Conservation (phyloP, 1,284 basidiomycete species). For the Ustilago trichophora region DNA sequence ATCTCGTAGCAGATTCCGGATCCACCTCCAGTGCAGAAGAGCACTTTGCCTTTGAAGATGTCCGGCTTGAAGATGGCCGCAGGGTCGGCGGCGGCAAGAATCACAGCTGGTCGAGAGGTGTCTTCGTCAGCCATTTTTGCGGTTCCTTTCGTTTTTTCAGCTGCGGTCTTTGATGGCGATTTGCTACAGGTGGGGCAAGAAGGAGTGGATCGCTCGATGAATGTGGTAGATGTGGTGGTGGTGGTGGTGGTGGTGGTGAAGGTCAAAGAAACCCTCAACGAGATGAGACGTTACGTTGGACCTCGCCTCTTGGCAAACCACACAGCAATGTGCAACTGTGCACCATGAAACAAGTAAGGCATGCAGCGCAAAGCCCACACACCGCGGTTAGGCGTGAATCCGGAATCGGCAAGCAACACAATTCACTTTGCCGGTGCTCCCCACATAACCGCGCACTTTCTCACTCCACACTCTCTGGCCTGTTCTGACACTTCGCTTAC, state of each 20-base stretch:
- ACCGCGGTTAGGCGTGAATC: background rate
- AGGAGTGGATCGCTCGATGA: background rate
- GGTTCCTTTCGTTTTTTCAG: background rate
- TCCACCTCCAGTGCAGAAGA: constrained; percentile 79
- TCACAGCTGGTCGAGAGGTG: constrained; percentile 22
- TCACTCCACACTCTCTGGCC: too few relatives aligned
- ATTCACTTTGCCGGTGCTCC: constrained; percentile 1
- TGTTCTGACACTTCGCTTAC: background rate
- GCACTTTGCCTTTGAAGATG: constrained; percentile 89
- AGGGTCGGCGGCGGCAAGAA: constrained; percentile 36
- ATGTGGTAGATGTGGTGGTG: too few relatives aligned
- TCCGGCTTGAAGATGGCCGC: constrained; percentile 74
- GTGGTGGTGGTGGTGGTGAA: too few relatives aligned
- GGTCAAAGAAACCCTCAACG: too few relatives aligned
- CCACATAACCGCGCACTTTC: too few relatives aligned
- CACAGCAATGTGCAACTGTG: too few relatives aligned
- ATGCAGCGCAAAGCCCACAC: too few relatives aligned
- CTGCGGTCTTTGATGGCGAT: background rate
- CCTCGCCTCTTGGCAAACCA: too few relatives aligned
- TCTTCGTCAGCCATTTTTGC: constrained; percentile 6
- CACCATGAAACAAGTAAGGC: too few relatives aligned
- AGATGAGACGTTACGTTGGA: too few relatives aligned
- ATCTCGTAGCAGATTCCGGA: constrained; percentile 88
- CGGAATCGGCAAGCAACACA: constrained; percentile 16
- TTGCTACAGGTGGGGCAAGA: background rate